Conservation (phyloP, 768 basidiomycete genomes). For the Pleurotus platypus region DNA sequence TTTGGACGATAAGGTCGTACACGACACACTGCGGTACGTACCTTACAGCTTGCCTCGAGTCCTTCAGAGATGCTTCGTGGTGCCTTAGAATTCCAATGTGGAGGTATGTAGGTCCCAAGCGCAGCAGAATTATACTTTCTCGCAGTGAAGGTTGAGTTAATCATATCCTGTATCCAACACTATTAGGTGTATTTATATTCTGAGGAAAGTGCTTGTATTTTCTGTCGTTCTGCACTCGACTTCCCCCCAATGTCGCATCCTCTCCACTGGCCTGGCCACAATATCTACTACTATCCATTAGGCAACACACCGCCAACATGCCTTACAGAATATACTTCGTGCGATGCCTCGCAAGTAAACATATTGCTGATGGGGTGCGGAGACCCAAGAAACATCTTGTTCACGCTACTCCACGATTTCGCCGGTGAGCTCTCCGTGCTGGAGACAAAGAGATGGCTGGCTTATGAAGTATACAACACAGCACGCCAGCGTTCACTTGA, state of each 20-base stretch:
- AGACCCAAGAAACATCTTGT: conserved; percentile 44
- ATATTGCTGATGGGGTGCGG: conserved; percentile 45
- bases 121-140: too few relatives aligned
- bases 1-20: too few relatives aligned
- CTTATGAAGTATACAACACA: conserved; percentile 12
- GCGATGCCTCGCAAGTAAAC: conserved; percentile 31
- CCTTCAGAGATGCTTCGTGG: too few relatives aligned
- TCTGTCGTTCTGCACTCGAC: background rate
- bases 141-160: too few relatives aligned
- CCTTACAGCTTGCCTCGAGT: too few relatives aligned
- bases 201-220: too few relatives aligned
- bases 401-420: conserved; percentile 30
- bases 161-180: too few relatives aligned
- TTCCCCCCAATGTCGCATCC: conserved; percentile 30
- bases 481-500: conserved; percentile 20
- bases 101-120: too few relatives aligned
- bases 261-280: conserved; percentile 28
- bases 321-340: conserved; percentile 36
- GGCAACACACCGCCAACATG: conserved; percentile 47
- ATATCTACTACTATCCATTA: conserved; percentile 43
- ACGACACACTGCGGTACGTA: too few relatives aligned
- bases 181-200: too few relatives aligned
- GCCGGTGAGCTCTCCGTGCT: background rate
- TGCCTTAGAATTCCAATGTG: too few relatives aligned
- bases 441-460: background rate